phyloP scores from a whole-genome alignment of 1,284 basidiomycete genomes.

The Naganishia albida region DNA sequence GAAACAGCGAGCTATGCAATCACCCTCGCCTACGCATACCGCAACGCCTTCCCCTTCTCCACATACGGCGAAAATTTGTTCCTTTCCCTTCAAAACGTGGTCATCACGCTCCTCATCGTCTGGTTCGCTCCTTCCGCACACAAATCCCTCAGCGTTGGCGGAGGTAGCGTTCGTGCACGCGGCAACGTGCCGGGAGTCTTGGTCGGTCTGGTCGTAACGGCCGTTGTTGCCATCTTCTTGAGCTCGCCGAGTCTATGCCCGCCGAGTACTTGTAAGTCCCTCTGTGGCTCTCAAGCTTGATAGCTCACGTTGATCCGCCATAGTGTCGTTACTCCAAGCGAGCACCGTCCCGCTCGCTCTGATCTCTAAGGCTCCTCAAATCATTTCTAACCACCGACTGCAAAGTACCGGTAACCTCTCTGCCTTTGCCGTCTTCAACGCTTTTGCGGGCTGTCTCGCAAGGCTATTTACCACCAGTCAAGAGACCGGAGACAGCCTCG shows the following conservation, averaged over 20 bases:
- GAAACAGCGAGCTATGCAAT: constrained; percentile 86
- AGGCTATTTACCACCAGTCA: constrained; percentile 84
- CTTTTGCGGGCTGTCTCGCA: constrained; percentile 81
- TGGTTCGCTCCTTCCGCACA: constrained; percentile 50
- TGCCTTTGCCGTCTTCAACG: constrained; percentile 74
- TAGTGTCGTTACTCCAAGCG: constrained; percentile 66
- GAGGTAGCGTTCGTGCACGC: constrained; percentile 15
- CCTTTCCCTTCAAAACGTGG: constrained; percentile 76
- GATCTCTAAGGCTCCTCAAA: constrained; percentile 83
- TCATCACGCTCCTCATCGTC: constrained; percentile 80
- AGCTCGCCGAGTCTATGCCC: constrained; percentile 51
- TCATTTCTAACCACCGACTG: constrained; percentile 71
- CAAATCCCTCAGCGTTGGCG: constrained; percentile 17
- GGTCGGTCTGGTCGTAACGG: constrained; percentile 55
- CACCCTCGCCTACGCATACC: constrained; percentile 78
- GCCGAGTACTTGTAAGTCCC: constrained; percentile 42
- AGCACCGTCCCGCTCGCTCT: constrained; percentile 80
- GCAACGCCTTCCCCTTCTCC: constrained; percentile 84
- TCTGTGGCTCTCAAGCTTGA: not conserved
- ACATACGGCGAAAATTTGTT: constrained; percentile 94
- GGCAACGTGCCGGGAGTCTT: constrained; percentile 45
- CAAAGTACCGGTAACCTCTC: constrained; percentile 85
- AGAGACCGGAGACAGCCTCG: constrained; percentile 76
- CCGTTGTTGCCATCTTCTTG: constrained; percentile 58
- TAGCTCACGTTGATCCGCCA: not conserved